phyloP scores from a whole-genome alignment of 306 rosid species.

The Prunus mongolica region DNA sequence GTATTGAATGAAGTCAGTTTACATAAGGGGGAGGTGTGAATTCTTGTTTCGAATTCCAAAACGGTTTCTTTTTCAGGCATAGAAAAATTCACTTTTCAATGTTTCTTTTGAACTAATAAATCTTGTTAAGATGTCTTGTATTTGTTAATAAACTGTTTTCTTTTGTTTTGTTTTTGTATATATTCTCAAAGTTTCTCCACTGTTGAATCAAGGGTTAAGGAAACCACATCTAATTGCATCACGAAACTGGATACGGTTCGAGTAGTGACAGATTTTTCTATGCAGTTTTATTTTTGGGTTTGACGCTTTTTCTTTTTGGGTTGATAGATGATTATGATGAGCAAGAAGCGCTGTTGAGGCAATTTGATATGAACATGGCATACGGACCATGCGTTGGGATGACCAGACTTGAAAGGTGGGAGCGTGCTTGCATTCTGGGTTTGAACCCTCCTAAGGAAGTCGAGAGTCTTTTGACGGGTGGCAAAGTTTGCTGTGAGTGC shows the following conservation, averaged over 20 bases:
- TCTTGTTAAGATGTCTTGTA: not conserved
- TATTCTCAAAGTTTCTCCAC: not conserved
- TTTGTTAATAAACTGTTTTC: not conserved
- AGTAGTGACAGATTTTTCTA: not conserved
- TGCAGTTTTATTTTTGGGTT: not conserved
- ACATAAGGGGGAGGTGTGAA: not conserved
- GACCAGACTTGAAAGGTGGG: conserved; percentile 67
- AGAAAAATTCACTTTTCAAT: not conserved
- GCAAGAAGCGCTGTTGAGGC: conserved; percentile 52
- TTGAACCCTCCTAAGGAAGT: conserved; percentile 64
- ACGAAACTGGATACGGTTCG: not conserved
- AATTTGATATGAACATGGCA: conserved; percentile 76
- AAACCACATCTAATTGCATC: not conserved
- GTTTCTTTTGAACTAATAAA: not conserved
- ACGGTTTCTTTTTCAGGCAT: not conserved
- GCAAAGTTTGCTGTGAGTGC: conserved; percentile 35
- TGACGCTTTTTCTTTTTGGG: not conserved
- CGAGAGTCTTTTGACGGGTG: conserved; percentile 36
- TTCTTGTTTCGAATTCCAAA: not conserved
- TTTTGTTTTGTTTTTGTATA: not conserved
- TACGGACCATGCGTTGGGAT: conserved; percentile 86
- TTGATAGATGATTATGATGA: conserved; percentile 50
- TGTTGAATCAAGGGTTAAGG: not conserved
- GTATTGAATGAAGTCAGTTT: not conserved
- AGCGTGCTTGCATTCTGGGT: conserved; percentile 67